Conservation (phyloP, 1,284 basidiomycete genomes). For the Rhodotorula sp. region DNA sequence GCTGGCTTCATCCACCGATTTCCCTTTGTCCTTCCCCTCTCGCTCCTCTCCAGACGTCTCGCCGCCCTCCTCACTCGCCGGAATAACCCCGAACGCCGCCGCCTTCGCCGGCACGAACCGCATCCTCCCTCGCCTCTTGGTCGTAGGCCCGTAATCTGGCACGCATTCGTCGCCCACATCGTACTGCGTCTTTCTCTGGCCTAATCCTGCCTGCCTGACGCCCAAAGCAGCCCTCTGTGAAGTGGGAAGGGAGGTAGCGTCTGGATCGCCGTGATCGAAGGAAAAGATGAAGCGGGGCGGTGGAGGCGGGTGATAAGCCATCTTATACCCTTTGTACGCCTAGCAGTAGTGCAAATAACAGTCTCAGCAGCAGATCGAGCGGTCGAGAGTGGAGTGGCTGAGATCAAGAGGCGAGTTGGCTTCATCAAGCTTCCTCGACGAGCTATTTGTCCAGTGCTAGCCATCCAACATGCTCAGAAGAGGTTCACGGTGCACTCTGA, state of each 20-base stretch:
- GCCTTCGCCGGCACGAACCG: constrained; percentile 20
- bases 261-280: constrained; percentile 11
- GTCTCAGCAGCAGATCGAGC: background rate
- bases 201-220: background rate
- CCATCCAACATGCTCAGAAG: background rate
- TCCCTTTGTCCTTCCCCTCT: constrained; percentile 11
- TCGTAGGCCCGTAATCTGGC: constrained; percentile 27
- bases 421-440: background rate
- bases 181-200: too few relatives aligned
- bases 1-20: background rate
- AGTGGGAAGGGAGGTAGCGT: background rate
- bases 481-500: too few relatives aligned
- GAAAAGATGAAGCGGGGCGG: constrained; percentile 17
- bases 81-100: constrained; percentile 2
- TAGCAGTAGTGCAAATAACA: accelerated
- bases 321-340: background rate
- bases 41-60: background rate
- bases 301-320: background rate
- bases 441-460: background rate
- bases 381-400: background rate
- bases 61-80: background rate
- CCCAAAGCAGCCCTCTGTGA: background rate
- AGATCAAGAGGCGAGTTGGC: background rate
- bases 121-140: constrained; percentile 15
- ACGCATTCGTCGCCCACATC: constrained; percentile 22